Conservation (phyloP, 2,329 filamentous ascomycete species). For the Tolypocladium pustulatum region DNA sequence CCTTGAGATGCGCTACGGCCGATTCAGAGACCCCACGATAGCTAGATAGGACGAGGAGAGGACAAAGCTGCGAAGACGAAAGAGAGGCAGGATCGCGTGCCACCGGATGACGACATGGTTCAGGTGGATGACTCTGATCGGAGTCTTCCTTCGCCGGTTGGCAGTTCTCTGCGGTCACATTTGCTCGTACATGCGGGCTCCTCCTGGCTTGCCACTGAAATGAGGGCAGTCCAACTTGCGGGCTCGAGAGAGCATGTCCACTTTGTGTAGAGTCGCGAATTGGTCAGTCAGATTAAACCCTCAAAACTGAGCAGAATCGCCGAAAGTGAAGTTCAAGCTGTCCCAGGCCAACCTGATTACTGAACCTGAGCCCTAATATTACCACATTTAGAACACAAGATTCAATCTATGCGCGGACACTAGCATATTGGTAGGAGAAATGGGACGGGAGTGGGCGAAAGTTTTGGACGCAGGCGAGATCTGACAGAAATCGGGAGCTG, state of each 20-base stretch:
- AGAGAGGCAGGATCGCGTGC: not conserved
- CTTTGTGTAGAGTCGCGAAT: not conserved
- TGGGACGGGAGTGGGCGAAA: too few species aligned
- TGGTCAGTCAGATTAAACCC: not conserved
- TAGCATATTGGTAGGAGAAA: too few species aligned
- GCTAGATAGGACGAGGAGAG: not conserved
- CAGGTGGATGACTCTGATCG: not conserved
- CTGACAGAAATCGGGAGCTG: not conserved
- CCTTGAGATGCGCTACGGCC: not conserved
- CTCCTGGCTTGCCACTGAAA: not conserved
- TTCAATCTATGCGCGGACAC: not conserved
- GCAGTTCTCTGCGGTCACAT: not conserved
- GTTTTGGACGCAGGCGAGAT: constrained; percentile 1
- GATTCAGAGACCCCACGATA: not conserved
- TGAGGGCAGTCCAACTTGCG: not conserved
- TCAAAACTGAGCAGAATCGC: not conserved
- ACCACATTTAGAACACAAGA: not conserved
- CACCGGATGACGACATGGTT: not conserved
- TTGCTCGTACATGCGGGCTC: not conserved
- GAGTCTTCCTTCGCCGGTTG: not conserved
- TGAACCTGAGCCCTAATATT: not conserved
- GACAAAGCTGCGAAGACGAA: not conserved
- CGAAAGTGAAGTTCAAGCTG: not conserved
- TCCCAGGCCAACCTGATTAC: not conserved
- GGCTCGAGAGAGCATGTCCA: not conserved